phyloP scores from a whole-genome alignment of 108 stramenopile genomes.

The Discostella pseudostelligera region DNA sequence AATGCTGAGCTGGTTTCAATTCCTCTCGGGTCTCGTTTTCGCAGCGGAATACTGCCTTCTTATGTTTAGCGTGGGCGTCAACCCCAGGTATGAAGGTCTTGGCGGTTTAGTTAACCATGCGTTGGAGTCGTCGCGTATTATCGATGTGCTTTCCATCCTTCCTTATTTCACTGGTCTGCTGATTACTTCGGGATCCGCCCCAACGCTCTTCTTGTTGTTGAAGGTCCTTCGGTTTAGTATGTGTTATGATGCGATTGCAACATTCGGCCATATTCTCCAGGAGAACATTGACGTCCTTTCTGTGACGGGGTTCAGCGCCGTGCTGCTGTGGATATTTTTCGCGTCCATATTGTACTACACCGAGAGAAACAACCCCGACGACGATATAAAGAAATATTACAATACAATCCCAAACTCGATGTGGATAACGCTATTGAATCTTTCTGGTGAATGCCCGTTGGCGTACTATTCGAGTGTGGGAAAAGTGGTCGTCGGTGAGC shows the following conservation, averaged over 20 bases:
- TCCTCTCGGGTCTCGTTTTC: slow-evolving; percentile 64
- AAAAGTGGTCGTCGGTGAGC: slow-evolving; percentile 66
- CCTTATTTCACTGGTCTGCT: slow-evolving; percentile 71
- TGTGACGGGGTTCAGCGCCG: slow-evolving; percentile 82
- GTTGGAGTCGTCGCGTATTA: slow-evolving; percentile 61
- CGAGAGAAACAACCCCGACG: slow-evolving; percentile 81
- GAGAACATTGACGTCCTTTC: slow-evolving; percentile 78
- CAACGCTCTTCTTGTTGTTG: slow-evolving; percentile 61
- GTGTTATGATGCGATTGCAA: slow-evolving; percentile 80
- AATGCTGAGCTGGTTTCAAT: slow-evolving; percentile 58
- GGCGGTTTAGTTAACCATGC: slow-evolving; percentile 37
- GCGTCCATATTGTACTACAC: slow-evolving; percentile 74
- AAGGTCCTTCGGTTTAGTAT: slow-evolving; percentile 83
- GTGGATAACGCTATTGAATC: slow-evolving; percentile 91
- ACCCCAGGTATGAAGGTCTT: slow-evolving; percentile 57
- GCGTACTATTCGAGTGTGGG: slow-evolving; percentile 74
- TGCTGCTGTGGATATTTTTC: slow-evolving; percentile 85
- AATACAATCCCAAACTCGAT: slow-evolving; percentile 86
- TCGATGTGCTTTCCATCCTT: slow-evolving; percentile 75
- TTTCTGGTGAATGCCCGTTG: slow-evolving; percentile 85
- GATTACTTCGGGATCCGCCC: slow-evolving; percentile 18
- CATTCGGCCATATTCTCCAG: slow-evolving; percentile 72
- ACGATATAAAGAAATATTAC: slow-evolving; percentile 69
- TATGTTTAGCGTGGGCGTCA: slow-evolving; percentile 51
- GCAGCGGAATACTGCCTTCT: slow-evolving; percentile 67